phyloP scores from a whole-genome alignment of 148 eudicot genomes.

The Tetragonia tetragonoides region DNA sequence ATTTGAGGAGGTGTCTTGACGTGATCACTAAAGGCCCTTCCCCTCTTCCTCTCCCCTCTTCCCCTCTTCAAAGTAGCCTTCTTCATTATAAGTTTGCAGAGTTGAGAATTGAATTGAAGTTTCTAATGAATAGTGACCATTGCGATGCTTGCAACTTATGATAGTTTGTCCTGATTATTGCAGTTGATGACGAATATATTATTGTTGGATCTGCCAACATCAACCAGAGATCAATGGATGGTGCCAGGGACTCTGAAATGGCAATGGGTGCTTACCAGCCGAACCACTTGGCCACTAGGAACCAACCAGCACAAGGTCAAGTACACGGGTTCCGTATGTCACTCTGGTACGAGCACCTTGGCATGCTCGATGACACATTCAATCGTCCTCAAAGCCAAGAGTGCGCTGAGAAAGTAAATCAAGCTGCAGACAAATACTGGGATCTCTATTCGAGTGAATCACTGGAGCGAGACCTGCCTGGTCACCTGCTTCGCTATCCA shows the following conservation, averaged over 20 bases:
- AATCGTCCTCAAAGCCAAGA: constrained; percentile 47
- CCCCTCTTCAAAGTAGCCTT: too few relatives aligned
- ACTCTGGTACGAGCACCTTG: constrained; percentile 84
- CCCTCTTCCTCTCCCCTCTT: neutral
- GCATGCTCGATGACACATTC: constrained; percentile 69
- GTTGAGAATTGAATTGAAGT: too few relatives aligned
- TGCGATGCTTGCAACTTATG: constrained; percentile 6
- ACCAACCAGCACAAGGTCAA: constrained; percentile 66
- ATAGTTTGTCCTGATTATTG: constrained; percentile 7
- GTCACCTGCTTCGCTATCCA: constrained; percentile 85
- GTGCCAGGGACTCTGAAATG: constrained; percentile 73
- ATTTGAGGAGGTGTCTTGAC: neutral
- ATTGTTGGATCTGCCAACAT: constrained; percentile 85
- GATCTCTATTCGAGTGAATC: constrained; percentile 55
- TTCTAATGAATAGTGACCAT: too few relatives aligned
- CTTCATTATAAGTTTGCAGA: too few relatives aligned
- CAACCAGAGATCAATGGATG: constrained; percentile 88
- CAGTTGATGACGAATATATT: constrained; percentile 85
- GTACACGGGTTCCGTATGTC: constrained; percentile 79
- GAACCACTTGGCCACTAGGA: constrained; percentile 38
- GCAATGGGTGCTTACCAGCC: constrained; percentile 90
- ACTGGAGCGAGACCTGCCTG: constrained; percentile 63
- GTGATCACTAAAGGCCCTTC: neutral
- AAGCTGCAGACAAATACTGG: constrained; percentile 65
- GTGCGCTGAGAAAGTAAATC: constrained; percentile 58